Evolutionary conservation across 78 protist species (phyloP).

Genomic region (Polysphondylium violaceum): DNA sequence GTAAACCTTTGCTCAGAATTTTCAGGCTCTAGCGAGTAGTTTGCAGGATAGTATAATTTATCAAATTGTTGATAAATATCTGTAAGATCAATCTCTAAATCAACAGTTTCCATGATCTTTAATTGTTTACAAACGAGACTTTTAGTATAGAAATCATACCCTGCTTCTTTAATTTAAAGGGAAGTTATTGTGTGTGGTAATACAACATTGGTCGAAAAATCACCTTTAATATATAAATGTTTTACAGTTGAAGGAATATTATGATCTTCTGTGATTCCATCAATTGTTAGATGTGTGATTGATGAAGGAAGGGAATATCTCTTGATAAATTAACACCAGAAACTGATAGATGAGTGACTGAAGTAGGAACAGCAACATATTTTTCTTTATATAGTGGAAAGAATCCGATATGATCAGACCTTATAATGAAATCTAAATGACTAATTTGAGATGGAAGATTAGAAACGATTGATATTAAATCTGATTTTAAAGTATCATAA

Average conservation of each 20-base stretch:
- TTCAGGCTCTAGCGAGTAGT: not conserved
- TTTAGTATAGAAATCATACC: not conserved
- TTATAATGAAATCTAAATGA: not conserved
- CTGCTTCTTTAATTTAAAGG: not conserved
- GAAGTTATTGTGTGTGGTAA: not conserved
- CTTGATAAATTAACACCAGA: not conserved
- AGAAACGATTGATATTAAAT: not conserved
- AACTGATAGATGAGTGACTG: not conserved
- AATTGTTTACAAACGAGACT: not conserved
- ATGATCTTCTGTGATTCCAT: not conserved
- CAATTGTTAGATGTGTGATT: not conserved
- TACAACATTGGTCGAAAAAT: too few species aligned
- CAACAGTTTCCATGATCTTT: not conserved
- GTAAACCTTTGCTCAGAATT: not conserved
- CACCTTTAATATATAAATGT: not conserved
- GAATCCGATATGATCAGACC: not conserved
- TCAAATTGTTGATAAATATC: not conserved
- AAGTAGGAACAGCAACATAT: not conserved
- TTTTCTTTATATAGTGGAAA: not conserved
- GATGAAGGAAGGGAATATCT: not conserved
- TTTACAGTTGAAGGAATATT: not conserved
- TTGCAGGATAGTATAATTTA: not conserved
- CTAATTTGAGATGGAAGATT: not conserved
- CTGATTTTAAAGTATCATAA: not conserved
- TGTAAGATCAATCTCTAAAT: not conserved